Conservation (phyloP, 106 monocot genomes). For the Platanthera guangdongensis region DNA sequence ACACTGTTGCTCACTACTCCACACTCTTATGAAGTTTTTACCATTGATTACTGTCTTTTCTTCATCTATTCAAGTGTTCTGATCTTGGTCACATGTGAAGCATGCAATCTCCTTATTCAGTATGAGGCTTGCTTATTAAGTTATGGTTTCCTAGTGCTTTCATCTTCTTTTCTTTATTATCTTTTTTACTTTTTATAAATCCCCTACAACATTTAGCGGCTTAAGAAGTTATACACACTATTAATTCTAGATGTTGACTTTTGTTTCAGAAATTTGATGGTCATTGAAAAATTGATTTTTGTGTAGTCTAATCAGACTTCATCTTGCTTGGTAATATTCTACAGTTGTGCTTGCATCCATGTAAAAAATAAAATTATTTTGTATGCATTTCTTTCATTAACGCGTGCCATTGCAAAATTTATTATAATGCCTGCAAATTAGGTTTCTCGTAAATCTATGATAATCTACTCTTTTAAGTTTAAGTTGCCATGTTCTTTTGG, state of each 20-base stretch:
- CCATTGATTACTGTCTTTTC: no score
- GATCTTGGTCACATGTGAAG: no score
- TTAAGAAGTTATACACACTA: background rate
- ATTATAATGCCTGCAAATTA: background rate
- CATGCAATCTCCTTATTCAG: no score
- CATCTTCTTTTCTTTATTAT: no score
- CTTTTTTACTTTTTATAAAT: no score
- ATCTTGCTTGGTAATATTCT: background rate
- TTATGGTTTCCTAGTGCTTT: no score
- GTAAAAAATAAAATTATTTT: background rate
- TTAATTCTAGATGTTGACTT: background rate
- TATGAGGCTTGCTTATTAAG: no score
- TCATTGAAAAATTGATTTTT: background rate
- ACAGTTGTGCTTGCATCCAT: background rate
- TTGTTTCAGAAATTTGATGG: background rate
- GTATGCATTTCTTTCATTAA: constrained; percentile 2
- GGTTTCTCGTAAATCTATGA: background rate
- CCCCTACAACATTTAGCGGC: background rate
- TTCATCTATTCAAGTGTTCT: no score
- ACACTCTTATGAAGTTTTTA: no score
- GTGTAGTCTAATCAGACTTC: background rate
- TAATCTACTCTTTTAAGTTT: background rate
- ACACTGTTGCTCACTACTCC: no score
- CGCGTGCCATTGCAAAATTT: background rate
- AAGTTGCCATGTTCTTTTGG: background rate